Evolutionary conservation across 345 rosid genomes (phyloP), one percentile per base, ranked within the genome.

Genomic region (Anastatica hierochuntica): DNA sequence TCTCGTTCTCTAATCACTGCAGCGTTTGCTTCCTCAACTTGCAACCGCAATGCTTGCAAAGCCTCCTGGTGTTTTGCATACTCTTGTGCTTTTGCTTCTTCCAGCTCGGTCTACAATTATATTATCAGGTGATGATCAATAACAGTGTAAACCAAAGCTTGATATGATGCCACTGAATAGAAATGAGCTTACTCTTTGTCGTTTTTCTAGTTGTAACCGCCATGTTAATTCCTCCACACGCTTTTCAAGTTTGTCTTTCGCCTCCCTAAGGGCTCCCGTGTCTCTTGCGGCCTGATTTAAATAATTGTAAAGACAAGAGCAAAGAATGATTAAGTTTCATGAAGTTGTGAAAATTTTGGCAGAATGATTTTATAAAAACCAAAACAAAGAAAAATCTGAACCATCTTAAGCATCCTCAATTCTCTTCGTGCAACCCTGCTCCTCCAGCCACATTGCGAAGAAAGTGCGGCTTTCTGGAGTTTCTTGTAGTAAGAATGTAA

Each of bases 221-320:
- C 97, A 92, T 63, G 95, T 85, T 44, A 92, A 73, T 66, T 92
- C 97, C 65, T 92, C 99, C 46, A 88, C 97, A 31, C 97, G 97
- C 76, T 92, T 92, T 61, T 92, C 99, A 59, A 92, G 76, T 72
- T 92, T 92, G 84, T 88, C 97, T 64, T 88, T 92, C 11, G 95
- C 95, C 78, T 88, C 99, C 80, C 88, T 81, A 27, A 92, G 95
- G 53, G 99, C 97, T 27, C 97, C 97, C 2, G 99, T 92, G 69
- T 92, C 99, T 56, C 85, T 78, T 23, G 95, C 76, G 26, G 95
- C 97, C 99, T 92, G 74, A 39, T 65, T 63, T 34, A 74, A 64
- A 68, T 26, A 31, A 51, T 15, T 44, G 6, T 30, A 54, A 63
- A 53, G 14, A 68, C 58, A 58, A 72, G 35, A 40, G 67, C 52